phyloP scores from a whole-genome alignment of 371 early-diverging fungal species.

The Apophysomyces trapeziformis region DNA sequence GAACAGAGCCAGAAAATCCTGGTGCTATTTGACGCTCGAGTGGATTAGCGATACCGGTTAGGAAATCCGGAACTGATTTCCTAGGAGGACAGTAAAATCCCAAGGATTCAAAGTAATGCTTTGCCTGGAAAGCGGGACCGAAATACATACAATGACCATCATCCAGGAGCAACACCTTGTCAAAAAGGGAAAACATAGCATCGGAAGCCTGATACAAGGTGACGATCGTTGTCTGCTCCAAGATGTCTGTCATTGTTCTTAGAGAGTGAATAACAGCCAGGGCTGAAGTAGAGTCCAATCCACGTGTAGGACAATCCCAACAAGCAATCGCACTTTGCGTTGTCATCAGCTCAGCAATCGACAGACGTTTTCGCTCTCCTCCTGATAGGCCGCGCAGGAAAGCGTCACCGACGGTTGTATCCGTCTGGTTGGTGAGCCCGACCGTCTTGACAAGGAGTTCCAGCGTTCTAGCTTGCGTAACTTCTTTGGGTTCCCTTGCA shows the following conservation, averaged over 20 bases:
- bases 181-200: slow-evolving; percentile 76
- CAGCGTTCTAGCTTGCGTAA: slow-evolving; percentile 34
- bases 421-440: slow-evolving; percentile 70
- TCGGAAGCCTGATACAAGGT: slow-evolving; percentile 76
- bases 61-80: slow-evolving; percentile 77
- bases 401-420: slow-evolving; percentile 84
- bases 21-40: slow-evolving; percentile 58
- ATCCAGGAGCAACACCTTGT: slow-evolving; percentile 73
- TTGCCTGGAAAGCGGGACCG: slow-evolving; percentile 66
- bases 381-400: slow-evolving; percentile 82
- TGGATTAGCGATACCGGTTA: slow-evolving; percentile 70
- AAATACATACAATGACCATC: slow-evolving; percentile 77
- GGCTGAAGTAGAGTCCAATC: slow-evolving; percentile 91
- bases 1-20: slow-evolving; percentile 52
- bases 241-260: slow-evolving; percentile 66
- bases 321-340: slow-evolving; percentile 70
- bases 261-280: slow-evolving; percentile 73
- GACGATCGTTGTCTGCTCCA: slow-evolving; percentile 65
- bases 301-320: slow-evolving; percentile 89
- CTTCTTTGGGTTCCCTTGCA: slow-evolving; percentile 28
- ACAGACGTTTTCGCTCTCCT: slow-evolving; percentile 87
- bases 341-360: slow-evolving; percentile 86
- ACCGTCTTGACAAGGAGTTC: slow-evolving; percentile 59
- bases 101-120: slow-evolving; percentile 68
- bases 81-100: slow-evolving; percentile 74